A percentile compares a stretch with the other conserved stretches of the same genome.
Evolutionary conservation across 176 grass and related monocot species (phyloP).

Genomic region (Rhipidocladum racemiflorum): DNA sequence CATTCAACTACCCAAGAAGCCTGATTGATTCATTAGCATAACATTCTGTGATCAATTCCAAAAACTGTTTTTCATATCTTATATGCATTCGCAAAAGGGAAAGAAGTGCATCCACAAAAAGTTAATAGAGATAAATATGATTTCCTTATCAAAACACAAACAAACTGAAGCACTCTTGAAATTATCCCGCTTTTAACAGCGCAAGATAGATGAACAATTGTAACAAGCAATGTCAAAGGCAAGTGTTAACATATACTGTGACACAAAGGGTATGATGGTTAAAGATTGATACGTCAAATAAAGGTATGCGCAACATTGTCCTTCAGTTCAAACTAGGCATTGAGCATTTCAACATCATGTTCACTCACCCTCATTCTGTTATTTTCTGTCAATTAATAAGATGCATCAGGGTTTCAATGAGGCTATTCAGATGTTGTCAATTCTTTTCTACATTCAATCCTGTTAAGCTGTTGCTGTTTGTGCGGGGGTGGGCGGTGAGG

Average conservation of each 20-base stretch:
- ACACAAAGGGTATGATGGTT: background rate
- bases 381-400: conserved; percentile 1
- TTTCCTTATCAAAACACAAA: background rate
- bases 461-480: background rate
- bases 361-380: background rate
- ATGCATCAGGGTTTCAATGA: background rate
- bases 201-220: background rate
- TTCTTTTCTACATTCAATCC: conserved; percentile 15
- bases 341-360: background rate
- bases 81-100: background rate
- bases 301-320: background rate
- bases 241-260: background rate
- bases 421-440: background rate
- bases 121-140: background rate
- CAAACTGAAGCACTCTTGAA: background rate
- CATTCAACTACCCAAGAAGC: conserved; percentile 5
- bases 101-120: background rate
- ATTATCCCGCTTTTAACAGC: background rate
- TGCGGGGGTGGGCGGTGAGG: background rate
- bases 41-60: background rate
- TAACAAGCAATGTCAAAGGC: background rate
- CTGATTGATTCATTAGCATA: conserved; percentile 1
- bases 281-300: background rate
- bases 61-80: background rate
- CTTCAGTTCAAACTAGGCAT: background rate